These are phyloP conservation scores for Stevia rebaudiana DNA, from an alignment of 140 eudicot genomes.

Conservation along the genomic window DNA sequence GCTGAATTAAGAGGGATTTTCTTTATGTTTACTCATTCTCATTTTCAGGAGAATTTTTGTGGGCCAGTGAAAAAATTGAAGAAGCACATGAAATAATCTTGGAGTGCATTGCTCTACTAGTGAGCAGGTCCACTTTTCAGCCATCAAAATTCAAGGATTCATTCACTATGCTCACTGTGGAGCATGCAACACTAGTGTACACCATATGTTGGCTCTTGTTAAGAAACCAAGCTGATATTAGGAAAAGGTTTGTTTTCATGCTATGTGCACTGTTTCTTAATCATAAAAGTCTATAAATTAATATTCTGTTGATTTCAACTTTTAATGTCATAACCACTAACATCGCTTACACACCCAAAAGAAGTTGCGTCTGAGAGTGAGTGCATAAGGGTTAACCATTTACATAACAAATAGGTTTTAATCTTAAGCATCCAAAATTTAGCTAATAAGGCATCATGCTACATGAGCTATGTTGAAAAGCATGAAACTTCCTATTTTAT, in stretches of 20 bases:
- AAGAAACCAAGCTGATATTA: constrained; percentile 31
- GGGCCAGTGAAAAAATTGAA: constrained; percentile 37
- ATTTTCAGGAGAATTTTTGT: constrained; percentile 60
- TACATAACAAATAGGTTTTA: no score
- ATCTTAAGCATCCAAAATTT: no score
- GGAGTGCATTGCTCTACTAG: constrained; percentile 52
- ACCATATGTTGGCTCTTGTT: constrained; percentile 56
- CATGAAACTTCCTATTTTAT: no score
- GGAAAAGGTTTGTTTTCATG: constrained; percentile 44
- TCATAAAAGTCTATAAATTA: no score
- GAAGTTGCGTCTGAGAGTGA: no score
- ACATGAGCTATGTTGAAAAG: no score
- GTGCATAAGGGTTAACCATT: no score
- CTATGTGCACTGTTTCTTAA: constrained; percentile 9
- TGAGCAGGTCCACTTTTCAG: constrained; percentile 38
- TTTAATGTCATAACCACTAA: no score
- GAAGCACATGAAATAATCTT: constrained; percentile 43
- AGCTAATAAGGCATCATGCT: no score
- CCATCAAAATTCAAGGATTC: constrained; percentile 28
- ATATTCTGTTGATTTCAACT: no score
- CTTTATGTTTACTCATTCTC: not conserved
- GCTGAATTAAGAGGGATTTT: not conserved
- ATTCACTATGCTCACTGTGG: constrained; percentile 40
- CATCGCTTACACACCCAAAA: no score
- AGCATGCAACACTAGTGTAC: constrained; percentile 69